Percentiles rank a stretch among this genome's conserved stretches.
Conservation (phyloP, 2,329 filamentous ascomycete genomes). For the Rutstroemia sp. region DNA sequence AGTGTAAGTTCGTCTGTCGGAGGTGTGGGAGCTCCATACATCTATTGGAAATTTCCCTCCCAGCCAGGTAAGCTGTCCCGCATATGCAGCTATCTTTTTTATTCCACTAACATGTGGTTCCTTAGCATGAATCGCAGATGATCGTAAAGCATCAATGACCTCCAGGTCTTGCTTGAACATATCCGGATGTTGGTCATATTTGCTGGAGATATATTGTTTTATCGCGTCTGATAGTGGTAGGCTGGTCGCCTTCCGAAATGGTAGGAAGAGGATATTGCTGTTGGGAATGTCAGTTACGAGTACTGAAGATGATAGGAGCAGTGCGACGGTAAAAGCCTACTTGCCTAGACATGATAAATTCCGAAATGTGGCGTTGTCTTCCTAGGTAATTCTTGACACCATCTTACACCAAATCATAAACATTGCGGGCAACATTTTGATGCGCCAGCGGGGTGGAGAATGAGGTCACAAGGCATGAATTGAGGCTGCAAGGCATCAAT, state of each 20-base stretch:
- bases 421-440: neutral
- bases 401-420: neutral
- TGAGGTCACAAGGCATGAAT: neutral
- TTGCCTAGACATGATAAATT: conserved; percentile 6
- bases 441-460: neutral
- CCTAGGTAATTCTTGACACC: neutral
- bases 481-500: too few species aligned
- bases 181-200: conserved; percentile 98
- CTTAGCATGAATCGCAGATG: conserved; percentile 79
- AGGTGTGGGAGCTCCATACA: conserved; percentile 41
- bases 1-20: conserved; percentile 10
- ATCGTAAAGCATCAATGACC: conserved; percentile 73
- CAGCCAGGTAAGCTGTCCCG: conserved; percentile 88
- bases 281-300: neutral
- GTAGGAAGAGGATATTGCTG: conserved; percentile 36
- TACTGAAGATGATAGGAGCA: neutral
- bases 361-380: neutral
- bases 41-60: conserved; percentile 95
- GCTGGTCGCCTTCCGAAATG: conserved; percentile 78
- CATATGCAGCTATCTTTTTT: conserved; percentile 83
- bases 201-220: conserved; percentile 90
- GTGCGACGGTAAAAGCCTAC: neutral
- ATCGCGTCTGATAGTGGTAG: conserved; percentile 76
- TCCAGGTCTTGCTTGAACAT: conserved; percentile 90
- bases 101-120: conserved; percentile 85